Base-by-base conservation (phyloP, 164 flowering plant genomes). In the Vitis amurensis region DNA sequence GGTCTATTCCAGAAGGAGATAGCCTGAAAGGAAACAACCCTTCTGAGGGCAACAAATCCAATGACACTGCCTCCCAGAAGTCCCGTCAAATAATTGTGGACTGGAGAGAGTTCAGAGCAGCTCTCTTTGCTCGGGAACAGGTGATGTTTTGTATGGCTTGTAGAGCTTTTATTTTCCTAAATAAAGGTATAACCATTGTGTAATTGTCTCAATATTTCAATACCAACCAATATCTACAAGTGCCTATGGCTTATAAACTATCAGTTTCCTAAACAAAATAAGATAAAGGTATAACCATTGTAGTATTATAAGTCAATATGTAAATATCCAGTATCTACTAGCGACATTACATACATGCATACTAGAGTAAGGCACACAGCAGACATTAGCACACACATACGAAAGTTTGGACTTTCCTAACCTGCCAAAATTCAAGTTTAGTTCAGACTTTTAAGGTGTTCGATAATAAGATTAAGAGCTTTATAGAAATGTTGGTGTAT, bases 41-140 rank as follows among this genome's bases (percentile, higher is more conserved):
- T 65, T 71, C 80, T 51, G 83, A 83, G 55, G 80, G 76, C 74
- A 81, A 77, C 61, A 84, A 79, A 75, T 76, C 82, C 13, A 75
- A 79, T 69, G 86, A 89, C 16, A 68, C 69, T 61, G 67, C 81
- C 52, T 75, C 85, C 12, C 78, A 77, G 44, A 79, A 85, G 65
- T 70, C 86, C 11, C 79, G 80, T 50, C 82, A n/a, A 56, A 67
- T 66, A 56, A 79, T 79, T 58, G 64, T 73, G 63, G 94, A 91
- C 74, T 91, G 98, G 98, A 85, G 99, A 85, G 91, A 86, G 74
- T 84, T 89, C 77, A 83, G 99, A 72, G 97, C 99, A 52, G 68
- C 75, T 64, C 86, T 91, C 31, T 85, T 77, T 74, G 66, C 73
- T 50, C 83, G 67, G 53, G 89, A 89, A 74, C 89, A 85, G 97